These are phyloP conservation scores for Rhodotorula kratochvilovae DNA, from an alignment of 768 basidiomycete genomes.

Conservation along the genomic window DNA sequence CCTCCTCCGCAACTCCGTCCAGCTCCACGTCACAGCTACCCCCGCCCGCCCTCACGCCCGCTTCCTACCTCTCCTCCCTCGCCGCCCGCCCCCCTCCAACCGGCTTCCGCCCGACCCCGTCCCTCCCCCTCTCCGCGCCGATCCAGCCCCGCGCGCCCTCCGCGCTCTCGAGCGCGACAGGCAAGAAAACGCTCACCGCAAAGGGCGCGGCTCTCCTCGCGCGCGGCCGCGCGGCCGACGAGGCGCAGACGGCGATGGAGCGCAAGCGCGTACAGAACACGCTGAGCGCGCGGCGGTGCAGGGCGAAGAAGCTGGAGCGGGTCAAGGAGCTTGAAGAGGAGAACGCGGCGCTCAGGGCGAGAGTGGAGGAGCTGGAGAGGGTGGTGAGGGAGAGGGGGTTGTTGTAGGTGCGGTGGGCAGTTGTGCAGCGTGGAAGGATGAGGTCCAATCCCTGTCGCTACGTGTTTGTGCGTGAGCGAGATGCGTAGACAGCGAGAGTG, in stretches of 20 bases:
- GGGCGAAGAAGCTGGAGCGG: conserved; percentile 1
- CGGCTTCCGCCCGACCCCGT: background rate
- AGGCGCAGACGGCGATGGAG: conserved; percentile 59
- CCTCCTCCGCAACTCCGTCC: no score
- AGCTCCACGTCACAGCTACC: no score
- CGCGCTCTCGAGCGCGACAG: conserved; percentile 65
- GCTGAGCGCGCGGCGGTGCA: conserved; percentile 66
- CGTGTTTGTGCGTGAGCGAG: no score
- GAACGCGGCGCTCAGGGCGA: background rate
- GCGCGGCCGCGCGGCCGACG: conserved; percentile 27
- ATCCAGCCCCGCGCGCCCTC: conserved; percentile 67
- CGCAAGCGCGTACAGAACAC: conserved; percentile 78
- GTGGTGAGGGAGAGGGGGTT: background rate
- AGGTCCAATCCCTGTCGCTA: no score
- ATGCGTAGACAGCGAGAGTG: no score
- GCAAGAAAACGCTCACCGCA: conserved; percentile 58
- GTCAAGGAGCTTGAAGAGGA: conserved; percentile 1
- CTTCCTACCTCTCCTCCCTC: no score
- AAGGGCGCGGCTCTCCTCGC: conserved; percentile 32
- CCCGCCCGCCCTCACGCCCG: no score
- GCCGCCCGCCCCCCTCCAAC: background rate
- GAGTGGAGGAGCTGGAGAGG: background rate
- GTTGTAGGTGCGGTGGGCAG: no score
- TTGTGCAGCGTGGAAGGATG: no score
- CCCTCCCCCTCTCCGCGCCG: conserved; percentile 67